Evolutionary conservation across 495 filamentous ascomycete genomes (phyloP).

Genomic region (Aspergillus asperescens): DNA sequence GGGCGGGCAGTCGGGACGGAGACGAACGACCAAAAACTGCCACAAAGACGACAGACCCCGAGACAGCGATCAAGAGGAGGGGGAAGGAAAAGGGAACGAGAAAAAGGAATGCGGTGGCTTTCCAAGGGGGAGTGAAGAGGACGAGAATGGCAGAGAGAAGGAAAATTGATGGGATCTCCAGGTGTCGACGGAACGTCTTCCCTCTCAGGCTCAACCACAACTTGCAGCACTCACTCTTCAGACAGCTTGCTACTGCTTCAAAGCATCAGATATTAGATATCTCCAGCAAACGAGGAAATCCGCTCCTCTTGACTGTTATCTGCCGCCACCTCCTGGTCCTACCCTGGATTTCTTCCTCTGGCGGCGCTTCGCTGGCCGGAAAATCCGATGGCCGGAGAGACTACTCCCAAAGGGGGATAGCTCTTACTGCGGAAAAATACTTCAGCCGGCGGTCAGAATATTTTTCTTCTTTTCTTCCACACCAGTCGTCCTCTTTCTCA

Average conservation of each 20-base stretch:
- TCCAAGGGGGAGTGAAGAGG: slow-evolving; percentile 5
- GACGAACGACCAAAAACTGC: not conserved
- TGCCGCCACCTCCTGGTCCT: slow-evolving; percentile 8
- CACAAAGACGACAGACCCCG: slow-evolving; percentile 2
- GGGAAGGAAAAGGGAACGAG: not conserved
- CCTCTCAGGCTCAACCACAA: not conserved
- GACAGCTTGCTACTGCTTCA: not conserved
- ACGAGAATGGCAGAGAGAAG: slow-evolving; percentile 4
- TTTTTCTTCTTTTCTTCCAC: slow-evolving; percentile 28
- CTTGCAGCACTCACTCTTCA: slow-evolving; percentile 1
- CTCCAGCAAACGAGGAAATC: not conserved
- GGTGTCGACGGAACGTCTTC: not conserved
- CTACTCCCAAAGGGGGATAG: slow-evolving; percentile 21
- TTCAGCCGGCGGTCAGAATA: slow-evolving; percentile 14
- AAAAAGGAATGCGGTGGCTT: slow-evolving; percentile 6
- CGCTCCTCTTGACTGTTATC: slow-evolving; percentile 7
- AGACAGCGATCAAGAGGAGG: slow-evolving; percentile 1
- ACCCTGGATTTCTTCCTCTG: slow-evolving; percentile 5
- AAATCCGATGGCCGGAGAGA: slow-evolving; percentile 15
- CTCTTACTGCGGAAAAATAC: slow-evolving; percentile 26
- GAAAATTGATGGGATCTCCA: slow-evolving; percentile 4
- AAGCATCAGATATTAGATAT: not conserved
- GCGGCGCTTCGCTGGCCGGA: slow-evolving; percentile 12
- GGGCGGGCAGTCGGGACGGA: not conserved
- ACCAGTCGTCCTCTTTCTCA: slow-evolving; percentile 15